Conservation (phyloP, 139 green algal species). For the Coelastrella sp. region DNA sequence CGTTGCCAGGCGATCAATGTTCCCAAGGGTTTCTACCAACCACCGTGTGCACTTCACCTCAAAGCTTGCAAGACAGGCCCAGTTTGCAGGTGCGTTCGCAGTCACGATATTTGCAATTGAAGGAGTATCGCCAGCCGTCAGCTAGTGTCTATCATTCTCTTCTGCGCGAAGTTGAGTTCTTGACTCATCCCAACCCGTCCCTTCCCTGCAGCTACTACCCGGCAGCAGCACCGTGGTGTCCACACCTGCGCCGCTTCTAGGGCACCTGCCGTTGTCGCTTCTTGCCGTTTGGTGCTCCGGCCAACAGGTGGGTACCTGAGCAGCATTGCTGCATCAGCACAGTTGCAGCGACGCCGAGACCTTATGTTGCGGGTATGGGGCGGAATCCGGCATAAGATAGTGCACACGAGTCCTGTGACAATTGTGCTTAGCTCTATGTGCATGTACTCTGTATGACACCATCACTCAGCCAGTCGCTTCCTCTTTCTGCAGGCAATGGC, state of each 20-base stretch:
- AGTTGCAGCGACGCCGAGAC: neutral
- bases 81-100: neutral
- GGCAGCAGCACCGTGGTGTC: neutral
- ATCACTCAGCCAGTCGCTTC: too few species aligned
- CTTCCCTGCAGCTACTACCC: neutral
- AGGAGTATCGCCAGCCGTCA: too few species aligned
- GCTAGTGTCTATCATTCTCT: neutral
- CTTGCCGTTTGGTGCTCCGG: slow-evolving; percentile 32
- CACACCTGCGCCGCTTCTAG: slow-evolving; percentile 12
- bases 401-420: too few species aligned
- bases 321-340: neutral
- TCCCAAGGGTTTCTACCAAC: neutral
- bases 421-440: too few species aligned
- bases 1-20: neutral
- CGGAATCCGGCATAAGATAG: too few species aligned
- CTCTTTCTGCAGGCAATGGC: slow-evolving; percentile 52
- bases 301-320: slow-evolving; percentile 28
- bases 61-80: neutral
- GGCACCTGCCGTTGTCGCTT: neutral
- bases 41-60: slow-evolving; percentile 7
- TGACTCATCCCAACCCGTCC: neutral
- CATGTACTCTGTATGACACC: too few species aligned
- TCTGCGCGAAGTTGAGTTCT: neutral
- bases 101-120: too few species aligned
- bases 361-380: too few species aligned